phyloP scores from a whole-genome alignment of 2,329 filamentous ascomycete species.

The Hyphodiscus sp. region DNA sequence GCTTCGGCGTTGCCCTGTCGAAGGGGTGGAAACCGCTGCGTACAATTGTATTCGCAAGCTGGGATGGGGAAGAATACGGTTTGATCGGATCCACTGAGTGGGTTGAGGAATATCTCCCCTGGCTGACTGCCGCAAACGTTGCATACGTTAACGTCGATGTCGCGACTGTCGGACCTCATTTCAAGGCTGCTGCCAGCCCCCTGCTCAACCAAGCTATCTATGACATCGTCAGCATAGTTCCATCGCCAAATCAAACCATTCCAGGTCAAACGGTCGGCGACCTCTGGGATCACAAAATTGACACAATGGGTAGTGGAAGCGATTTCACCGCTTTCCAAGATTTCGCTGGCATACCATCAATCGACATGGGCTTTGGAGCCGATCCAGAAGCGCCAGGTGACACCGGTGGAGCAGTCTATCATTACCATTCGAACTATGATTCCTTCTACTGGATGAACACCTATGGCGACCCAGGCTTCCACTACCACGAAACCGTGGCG shows the following conservation, averaged over 20 bases:
- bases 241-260: conserved; percentile 32
- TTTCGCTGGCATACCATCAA: conserved; percentile 40
- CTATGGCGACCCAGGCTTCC: conserved; percentile 61
- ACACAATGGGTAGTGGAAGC: conserved; percentile 56
- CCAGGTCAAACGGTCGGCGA: conserved; percentile 34
- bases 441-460: conserved; percentile 78
- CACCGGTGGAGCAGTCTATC: conserved; percentile 47
- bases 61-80: conserved; percentile 74
- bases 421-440: conserved; percentile 83
- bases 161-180: conserved; percentile 51
- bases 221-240: conserved; percentile 47
- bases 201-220: conserved; percentile 56
- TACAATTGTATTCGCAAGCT: conserved; percentile 80
- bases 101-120: conserved; percentile 77
- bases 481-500: conserved; percentile 53
- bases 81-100: conserved; percentile 77
- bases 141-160: conserved; percentile 78
- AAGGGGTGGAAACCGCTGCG: conserved; percentile 78
- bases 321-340: conserved; percentile 65
- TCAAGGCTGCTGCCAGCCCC: conserved; percentile 51
- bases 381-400: conserved; percentile 23
- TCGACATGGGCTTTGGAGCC: conserved; percentile 49
- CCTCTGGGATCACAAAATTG: conserved; percentile 47
- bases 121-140: conserved; percentile 64
- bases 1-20: conserved; percentile 64